Base-by-base conservation (phyloP, 228 moss, liverwort and hornwort genomes). In the Sphagnum magellanicum region DNA sequence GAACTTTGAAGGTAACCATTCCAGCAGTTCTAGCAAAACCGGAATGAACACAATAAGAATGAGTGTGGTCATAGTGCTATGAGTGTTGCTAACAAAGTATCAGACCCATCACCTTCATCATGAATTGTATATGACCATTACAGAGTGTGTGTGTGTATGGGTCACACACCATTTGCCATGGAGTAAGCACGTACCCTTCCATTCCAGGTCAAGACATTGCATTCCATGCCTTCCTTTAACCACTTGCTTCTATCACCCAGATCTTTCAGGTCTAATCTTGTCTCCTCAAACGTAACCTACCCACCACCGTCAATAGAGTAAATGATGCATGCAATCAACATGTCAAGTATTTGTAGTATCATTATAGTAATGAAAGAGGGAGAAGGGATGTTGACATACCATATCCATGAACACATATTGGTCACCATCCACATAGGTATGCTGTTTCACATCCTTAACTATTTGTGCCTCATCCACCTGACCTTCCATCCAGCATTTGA, bases 381-480 rank as follows among this genome's bases (percentile, higher is more conserved):
- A 16, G 14, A 49, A 14, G 59, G 53, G 10, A 59, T 32, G 65
- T 12, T 59, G 63, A 16, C 63, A 67, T 81, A 97, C 97, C 93
- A 89, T 91, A 70, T 98, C 93, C 98, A 98, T 98, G 75, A 98
- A 98, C 66, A 98, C 98, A 71, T 73, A 93, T 68, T 98, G 93
- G 7, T 87, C 98, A 69, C 81, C 90, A 66, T 98, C 98, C 91
- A 87, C 88, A 62, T 98, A 98, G n/a, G 98, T 94, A 71, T 88
- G 91, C 80, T 98, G 94, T 76, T 89, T 98, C 50, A 80, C 9
- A 69, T 98, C 98, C 76, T 98, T 98, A 16, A 74, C 10, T 14
- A 93, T 83, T 69, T 66, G 74, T 72, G 98, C 98, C 79, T 84
- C 83, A 48, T 84, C 72, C 16, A 91, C 52, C 97, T 97, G 70